Percentiles rank a stretch among this genome's conserved stretches.
Evolutionary conservation across 1,284 basidiomycete species (phyloP).

Genomic region (Meira miltonrushii): DNA sequence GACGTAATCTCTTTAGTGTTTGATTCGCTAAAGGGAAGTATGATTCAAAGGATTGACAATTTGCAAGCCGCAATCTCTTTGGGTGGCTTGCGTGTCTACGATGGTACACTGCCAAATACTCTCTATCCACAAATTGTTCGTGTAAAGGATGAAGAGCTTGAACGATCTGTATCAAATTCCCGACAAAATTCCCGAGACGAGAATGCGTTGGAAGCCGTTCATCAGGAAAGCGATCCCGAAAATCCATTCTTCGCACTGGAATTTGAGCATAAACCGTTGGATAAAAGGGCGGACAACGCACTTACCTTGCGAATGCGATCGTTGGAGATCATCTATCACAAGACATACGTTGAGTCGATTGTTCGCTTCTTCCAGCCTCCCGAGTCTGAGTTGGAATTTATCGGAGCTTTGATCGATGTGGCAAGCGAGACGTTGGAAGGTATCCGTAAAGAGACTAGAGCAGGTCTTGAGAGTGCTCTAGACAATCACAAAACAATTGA

Average conservation of each 20-base stretch:
- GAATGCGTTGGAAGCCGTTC: conserved; percentile 43
- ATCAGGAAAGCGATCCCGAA: conserved; percentile 44
- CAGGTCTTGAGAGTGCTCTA: conserved; percentile 87
- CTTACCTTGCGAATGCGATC: conserved; percentile 86
- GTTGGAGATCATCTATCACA: conserved; percentile 97
- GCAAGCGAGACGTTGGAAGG: conserved; percentile 93
- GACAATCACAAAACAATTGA: conserved; percentile 93
- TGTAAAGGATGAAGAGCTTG: conserved; percentile 64
- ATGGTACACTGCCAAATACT: conserved; percentile 77
- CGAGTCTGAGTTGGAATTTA: conserved; percentile 88
- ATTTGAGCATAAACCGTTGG: conserved; percentile 88
- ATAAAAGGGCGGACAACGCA: conserved; percentile 86
- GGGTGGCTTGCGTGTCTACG: conserved; percentile 82
- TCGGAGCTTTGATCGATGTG: conserved; percentile 66
- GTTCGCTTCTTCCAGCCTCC: conserved; percentile 92
- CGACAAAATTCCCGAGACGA: conserved; percentile 25
- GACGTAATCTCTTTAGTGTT: conserved; percentile 87
- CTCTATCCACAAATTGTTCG: conserved; percentile 88
- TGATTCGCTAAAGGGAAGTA: conserved; percentile 77
- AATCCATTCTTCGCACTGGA: conserved; percentile 89
- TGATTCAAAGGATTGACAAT: conserved; percentile 81
- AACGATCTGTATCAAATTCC: conserved; percentile 15
- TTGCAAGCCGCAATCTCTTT: conserved; percentile 77
- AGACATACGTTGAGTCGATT: conserved; percentile 86
- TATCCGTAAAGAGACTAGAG: conserved; percentile 87